Base-by-base conservation (phyloP, 495 filamentous ascomycete species). In the Podospora didyma region DNA sequence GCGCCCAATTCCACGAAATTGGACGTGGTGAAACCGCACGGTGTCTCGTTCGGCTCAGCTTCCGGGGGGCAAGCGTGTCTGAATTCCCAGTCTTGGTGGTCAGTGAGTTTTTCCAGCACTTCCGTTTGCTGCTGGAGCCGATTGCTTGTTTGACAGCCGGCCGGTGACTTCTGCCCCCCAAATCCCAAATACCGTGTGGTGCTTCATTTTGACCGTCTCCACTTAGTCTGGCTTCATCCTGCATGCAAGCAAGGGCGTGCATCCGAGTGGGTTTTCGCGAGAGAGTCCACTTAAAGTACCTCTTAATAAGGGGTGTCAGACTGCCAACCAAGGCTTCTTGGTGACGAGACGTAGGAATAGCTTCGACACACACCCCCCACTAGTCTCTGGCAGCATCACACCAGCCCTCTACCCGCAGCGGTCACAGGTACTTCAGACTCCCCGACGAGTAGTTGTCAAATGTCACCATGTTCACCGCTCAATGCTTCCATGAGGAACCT, bases 381-480 rank as follows among this genome's bases (percentile, higher is more conserved):
- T 54, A 14, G 5, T 31, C 26, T 31, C 16, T n/a, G 35, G 23
- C 48, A 48, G 31, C 41, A 12, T n/a, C n/a, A n/a, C n/a, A n/a
- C n/a, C n/a, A n/a, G n/a, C n/a, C n/a, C 23, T n/a, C 21, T 48
- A 17, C 53, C 42, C 45, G 34, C 28, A 9, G 6, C 35, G 49
- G 23, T 24, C 49, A 42, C 39, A 12, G 39, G 39, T 42, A 42
- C 39, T 11, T 24, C 31, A 17, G 20, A 37, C 46, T 16, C 47
- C 61, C 35, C 26, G 31, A 20, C 49, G 51, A 42, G 21, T 31
- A 23, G 39, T 42, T 42, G 39, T 42, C 39, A 42, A 14, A 42
- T 17, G 39, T 57, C 57, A 49, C 45, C 41, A 11, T 23, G 53
- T 60, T 63, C 61, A 63, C 61, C 61, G 61, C 61, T 63, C 52